phyloP scores from a whole-genome alignment of 1,284 basidiomycete species.

The Heterobasidion occidentale region DNA sequence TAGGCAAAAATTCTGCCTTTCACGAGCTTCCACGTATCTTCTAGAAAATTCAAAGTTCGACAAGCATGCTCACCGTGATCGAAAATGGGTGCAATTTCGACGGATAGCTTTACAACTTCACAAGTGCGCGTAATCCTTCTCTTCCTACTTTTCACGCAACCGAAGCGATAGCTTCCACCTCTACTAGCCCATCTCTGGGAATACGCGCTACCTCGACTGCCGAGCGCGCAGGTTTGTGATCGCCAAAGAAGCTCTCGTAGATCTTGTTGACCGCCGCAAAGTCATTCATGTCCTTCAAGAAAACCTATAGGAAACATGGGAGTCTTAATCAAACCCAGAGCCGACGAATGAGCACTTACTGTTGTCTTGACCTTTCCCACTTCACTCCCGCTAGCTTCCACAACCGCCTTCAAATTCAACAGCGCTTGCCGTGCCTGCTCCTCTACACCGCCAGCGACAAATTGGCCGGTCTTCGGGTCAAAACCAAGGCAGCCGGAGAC shows the following conservation, averaged over 20 bases:
- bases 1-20: no score
- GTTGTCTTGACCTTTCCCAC: conserved; percentile 80
- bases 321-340: not conserved
- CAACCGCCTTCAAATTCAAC: conserved; percentile 79
- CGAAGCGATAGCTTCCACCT: conserved; percentile 82
- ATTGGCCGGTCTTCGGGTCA: conserved; percentile 65
- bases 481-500: conserved; percentile 88
- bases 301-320: conserved; percentile 49
- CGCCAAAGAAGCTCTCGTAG: conserved; percentile 78
- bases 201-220: conserved; percentile 72
- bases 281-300: conserved; percentile 90
- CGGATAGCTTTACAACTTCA: no score
- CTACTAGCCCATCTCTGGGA: conserved; percentile 78
- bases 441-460: conserved; percentile 73
- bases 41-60: no score
- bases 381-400: conserved; percentile 77
- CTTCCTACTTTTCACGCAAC: not conserved
- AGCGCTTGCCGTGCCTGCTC: conserved; percentile 83
- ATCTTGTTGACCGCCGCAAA: conserved; percentile 79
- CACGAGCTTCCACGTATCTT: no score
- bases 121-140: not conserved
- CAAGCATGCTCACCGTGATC: no score
- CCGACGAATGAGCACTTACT: conserved; percentile 31
- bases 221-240: conserved; percentile 81
- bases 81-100: no score